phyloP scores from a whole-genome alignment of 2,329 filamentous ascomycete genomes.

The Talaromyces sp. region DNA sequence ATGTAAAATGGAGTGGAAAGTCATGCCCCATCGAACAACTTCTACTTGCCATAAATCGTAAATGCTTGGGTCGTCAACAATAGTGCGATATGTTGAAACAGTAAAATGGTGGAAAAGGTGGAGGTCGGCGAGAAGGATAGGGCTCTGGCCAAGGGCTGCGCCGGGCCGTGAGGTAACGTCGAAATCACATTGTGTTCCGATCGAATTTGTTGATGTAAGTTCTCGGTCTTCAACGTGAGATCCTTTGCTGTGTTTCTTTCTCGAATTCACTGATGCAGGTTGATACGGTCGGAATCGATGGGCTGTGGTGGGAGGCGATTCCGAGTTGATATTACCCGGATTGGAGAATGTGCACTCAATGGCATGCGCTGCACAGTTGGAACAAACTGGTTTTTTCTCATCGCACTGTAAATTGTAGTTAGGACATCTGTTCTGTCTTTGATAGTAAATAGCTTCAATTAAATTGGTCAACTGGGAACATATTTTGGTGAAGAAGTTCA shows the following conservation, averaged over 20 bases:
- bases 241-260: background rate
- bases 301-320: background rate
- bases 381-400: slow-evolving; percentile 4
- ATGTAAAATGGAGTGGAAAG: slow-evolving; percentile 26
- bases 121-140: background rate
- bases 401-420: background rate
- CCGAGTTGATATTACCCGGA: background rate
- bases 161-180: background rate
- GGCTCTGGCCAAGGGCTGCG: background rate
- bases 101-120: slow-evolving; percentile 4
- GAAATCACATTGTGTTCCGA: background rate
- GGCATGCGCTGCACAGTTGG: background rate
- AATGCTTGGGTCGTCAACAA: background rate
- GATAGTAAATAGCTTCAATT: background rate
- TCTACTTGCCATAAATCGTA: slow-evolving; percentile 23
- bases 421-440: background rate
- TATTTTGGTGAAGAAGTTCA: background rate
- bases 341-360: slow-evolving; percentile 2
- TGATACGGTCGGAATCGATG: background rate
- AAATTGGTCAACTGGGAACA: background rate
- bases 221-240: background rate
- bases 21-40: slow-evolving; percentile 24
- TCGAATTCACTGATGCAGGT: background rate
- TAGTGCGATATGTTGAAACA: background rate
- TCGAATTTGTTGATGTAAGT: background rate